Evolutionary conservation across 1,139 yeast species (phyloP), one percentile per base, ranked within the genome.

Genomic region (Debaryomyces fabryi): DNA sequence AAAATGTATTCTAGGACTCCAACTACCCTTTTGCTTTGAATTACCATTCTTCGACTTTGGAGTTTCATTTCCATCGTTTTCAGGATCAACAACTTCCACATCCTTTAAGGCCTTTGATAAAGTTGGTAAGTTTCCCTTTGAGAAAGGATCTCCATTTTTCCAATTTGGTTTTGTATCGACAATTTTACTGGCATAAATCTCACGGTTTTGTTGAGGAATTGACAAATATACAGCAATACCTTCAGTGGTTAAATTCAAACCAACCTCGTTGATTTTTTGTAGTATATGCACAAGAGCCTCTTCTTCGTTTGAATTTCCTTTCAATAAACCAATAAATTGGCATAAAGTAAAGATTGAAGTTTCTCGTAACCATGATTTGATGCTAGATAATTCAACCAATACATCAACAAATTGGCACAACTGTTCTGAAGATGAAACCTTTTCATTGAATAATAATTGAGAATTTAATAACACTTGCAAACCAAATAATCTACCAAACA

Each of bases 401-500:
- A 72, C 64, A 6, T 73, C 69, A 24, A 79, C 69, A 52, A 82
- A 79, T 53, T 56, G 50, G 24, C 60, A 57, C 51, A 74, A 58
- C 53, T 68, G 73, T 0, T 68, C 71, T 1, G 59, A 56, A 36
- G 57, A 33, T 41, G 65, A 47, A 41, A 67, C 53, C 5, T 63
- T 51, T 9, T 65, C 49, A 30, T 65, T 60, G 30, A 66, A 59
- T 49, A 86, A 72, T 2, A 84, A 63, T 24, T 67, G 67, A 4
- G 88, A 82, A 56, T 86, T 86, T 39, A 87, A 72, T 47, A 92
- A 63, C 1, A 89, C 82, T 63, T 92, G 95, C 32, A 89, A 72
- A 0, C 97, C 97, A 65, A 93, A 92, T 47, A 93, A 72, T 57
- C 84, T 79, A 5, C 97, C 99, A 71, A 93, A 90, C 29, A 88